Conservation (phyloP, 305 asterid genomes). For the Petunia hybrid region DNA sequence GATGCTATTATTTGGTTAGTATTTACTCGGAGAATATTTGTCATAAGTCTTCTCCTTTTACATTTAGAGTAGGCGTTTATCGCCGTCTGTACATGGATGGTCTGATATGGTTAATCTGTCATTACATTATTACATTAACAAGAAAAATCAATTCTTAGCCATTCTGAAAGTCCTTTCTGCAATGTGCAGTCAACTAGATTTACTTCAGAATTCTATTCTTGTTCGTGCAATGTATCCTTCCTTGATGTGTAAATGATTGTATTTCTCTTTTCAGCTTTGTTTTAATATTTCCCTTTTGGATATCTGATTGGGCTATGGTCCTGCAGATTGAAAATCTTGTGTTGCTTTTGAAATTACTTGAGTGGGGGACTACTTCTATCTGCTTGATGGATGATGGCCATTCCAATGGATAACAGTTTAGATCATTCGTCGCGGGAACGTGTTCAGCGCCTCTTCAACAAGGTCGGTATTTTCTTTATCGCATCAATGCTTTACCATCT, state of each 20-base stretch:
- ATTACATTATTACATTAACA: neutral
- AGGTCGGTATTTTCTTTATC: conserved; percentile 51
- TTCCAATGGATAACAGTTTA: conserved; percentile 73
- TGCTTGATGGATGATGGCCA: conserved; percentile 71
- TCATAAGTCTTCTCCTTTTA: neutral
- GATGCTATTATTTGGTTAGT: neutral
- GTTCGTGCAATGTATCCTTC: conserved; percentile 13
- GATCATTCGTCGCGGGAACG: conserved; percentile 64
- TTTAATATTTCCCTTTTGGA: conserved; percentile 1
- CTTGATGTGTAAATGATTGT: conserved; percentile 19
- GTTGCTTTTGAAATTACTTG: neutral
- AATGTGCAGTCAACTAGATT: conserved; percentile 12
- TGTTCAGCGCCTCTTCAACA: conserved; percentile 75
- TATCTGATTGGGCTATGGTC: conserved; percentile 20
- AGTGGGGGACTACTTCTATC: neutral
- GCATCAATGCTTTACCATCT: neutral
- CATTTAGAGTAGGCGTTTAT: neutral
- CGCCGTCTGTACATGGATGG: neutral
- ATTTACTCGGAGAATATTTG: neutral
- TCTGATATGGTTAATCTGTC: conserved; percentile 13
- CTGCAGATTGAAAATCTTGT: conserved; percentile 17
- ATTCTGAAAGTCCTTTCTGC: conserved; percentile 22
- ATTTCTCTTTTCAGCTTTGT: neutral
- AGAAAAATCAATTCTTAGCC: neutral
- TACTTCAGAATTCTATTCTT: neutral